Evolutionary conservation across 768 basidiomycete genomes (phyloP).

Genomic region (Leucocoprinus leucothites): DNA sequence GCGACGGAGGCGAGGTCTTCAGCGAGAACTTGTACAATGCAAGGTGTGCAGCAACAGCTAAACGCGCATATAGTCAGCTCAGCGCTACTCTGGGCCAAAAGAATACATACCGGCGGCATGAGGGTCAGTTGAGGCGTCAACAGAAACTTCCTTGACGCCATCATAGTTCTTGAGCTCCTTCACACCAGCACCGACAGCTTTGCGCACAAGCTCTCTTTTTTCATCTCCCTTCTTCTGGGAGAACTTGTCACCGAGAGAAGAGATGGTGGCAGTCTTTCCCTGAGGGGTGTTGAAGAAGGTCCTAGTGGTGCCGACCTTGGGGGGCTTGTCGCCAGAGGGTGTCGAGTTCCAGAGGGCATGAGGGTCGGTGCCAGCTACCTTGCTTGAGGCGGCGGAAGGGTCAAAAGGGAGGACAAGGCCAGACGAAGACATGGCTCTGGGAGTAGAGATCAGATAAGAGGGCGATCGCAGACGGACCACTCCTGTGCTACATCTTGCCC

Average conservation of each 20-base stretch:
- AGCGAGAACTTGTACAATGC: slow-evolving; percentile 74
- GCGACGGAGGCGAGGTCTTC: slow-evolving; percentile 68
- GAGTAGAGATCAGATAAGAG: slow-evolving; percentile 15
- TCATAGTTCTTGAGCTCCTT: slow-evolving; percentile 64
- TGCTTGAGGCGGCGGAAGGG: slow-evolving; percentile 32
- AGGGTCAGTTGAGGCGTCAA: slow-evolving; percentile 66
- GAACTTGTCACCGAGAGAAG: slow-evolving; percentile 58
- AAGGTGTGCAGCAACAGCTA: slow-evolving; percentile 77
- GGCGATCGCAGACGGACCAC: slow-evolving; percentile 20
- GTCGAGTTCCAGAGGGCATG: slow-evolving; percentile 49
- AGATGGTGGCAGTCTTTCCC: slow-evolving; percentile 47
- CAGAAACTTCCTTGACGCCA: slow-evolving; percentile 54
- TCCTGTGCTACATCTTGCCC: slow-evolving; percentile 22
- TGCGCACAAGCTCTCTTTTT: slow-evolving; percentile 66
- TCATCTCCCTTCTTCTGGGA: slow-evolving; percentile 38
- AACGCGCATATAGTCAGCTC: slow-evolving; percentile 1
- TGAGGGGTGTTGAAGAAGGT: slow-evolving; percentile 58
- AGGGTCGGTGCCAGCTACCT: slow-evolving; percentile 38
- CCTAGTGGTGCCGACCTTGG: slow-evolving; percentile 61
- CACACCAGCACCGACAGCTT: slow-evolving; percentile 69
- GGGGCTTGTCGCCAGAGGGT: slow-evolving; percentile 47
- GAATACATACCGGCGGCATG: slow-evolving; percentile 68
- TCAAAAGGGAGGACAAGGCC: slow-evolving; percentile 61
- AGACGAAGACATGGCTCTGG: slow-evolving; percentile 45
- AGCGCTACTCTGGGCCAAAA: neutral